Evolutionary conservation across 352 stramenopile genomes (phyloP).

Genomic region (Phytophthora melonis): DNA sequence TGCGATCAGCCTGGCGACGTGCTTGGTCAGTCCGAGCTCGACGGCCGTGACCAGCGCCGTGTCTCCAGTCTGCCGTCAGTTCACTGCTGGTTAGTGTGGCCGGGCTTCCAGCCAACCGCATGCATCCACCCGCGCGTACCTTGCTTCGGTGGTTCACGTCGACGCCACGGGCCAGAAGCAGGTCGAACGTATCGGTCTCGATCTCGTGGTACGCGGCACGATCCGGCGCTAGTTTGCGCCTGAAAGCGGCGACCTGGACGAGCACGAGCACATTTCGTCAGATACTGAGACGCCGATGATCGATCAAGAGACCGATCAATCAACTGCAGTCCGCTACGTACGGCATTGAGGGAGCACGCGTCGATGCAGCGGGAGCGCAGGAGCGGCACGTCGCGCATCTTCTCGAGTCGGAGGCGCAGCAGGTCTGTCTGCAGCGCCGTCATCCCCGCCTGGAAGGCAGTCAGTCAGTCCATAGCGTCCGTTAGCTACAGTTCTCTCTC

Average conservation of each 20-base stretch:
- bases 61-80: neutral
- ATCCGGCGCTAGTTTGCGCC: neutral
- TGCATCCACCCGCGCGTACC: neutral
- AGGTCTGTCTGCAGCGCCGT: slow-evolving; percentile 1
- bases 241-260: neutral
- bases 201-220: neutral
- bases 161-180: neutral
- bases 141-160: neutral
- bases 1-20: slow-evolving; percentile 21
- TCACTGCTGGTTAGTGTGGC: neutral
- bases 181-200: neutral
- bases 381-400: neutral
- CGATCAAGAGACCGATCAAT: too few relatives aligned
- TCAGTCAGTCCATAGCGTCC: neutral
- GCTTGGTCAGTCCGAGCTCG: slow-evolving; percentile 33
- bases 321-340: neutral
- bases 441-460: neutral
- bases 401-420: neutral
- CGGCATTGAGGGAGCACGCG: neutral
- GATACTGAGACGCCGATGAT: neutral
- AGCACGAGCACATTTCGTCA: neutral
- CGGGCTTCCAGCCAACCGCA: neutral
- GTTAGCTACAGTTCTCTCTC: neutral
- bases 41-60: slow-evolving; percentile 21
- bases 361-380: neutral